These are phyloP conservation scores for Quercus berberidifolia DNA, from an alignment of 306 rosid genomes.

Conservation along the genomic window DNA sequence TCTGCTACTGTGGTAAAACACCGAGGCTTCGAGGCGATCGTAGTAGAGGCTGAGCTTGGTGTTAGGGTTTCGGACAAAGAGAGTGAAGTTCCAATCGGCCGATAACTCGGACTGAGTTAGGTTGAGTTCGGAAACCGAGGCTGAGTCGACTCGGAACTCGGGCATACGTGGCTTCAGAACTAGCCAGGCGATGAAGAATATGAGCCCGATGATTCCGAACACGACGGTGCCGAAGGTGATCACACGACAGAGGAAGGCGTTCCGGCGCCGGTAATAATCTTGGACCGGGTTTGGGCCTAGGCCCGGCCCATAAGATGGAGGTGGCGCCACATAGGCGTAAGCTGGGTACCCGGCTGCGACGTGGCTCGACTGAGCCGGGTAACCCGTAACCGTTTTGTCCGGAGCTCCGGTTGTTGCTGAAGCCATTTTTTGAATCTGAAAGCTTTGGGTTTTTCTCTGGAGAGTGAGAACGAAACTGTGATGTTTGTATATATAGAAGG, in stretches of 20 bases:
- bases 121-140: conserved; percentile 13
- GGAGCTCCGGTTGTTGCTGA: not conserved
- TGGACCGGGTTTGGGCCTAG: not conserved
- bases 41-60: conserved; percentile 5
- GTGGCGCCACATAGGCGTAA: not conserved
- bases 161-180: conserved; percentile 14
- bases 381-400: conserved; percentile 24
- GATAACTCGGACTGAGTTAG: conserved; percentile 6
- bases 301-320: not conserved
- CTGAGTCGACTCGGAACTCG: conserved; percentile 25
- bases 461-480: no score
- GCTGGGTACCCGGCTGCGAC: conserved; percentile 25
- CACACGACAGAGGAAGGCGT: not conserved
- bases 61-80: conserved; percentile 21
- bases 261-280: not conserved
- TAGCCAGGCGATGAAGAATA: conserved; percentile 11
- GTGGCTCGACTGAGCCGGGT: conserved; percentile 8
- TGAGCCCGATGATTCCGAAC: not conserved
- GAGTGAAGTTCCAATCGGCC: conserved; percentile 24
- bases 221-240: not conserved
- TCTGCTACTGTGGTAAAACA: not conserved
- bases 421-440: conserved; percentile 7
- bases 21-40: conserved; percentile 13
- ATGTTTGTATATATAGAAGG: no score
- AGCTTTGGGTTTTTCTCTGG: no score